Evolutionary conservation across 1,284 basidiomycete species (phyloP), one percentile per base, ranked within the genome.

Genomic region (Mycosarcoma maydis): DNA sequence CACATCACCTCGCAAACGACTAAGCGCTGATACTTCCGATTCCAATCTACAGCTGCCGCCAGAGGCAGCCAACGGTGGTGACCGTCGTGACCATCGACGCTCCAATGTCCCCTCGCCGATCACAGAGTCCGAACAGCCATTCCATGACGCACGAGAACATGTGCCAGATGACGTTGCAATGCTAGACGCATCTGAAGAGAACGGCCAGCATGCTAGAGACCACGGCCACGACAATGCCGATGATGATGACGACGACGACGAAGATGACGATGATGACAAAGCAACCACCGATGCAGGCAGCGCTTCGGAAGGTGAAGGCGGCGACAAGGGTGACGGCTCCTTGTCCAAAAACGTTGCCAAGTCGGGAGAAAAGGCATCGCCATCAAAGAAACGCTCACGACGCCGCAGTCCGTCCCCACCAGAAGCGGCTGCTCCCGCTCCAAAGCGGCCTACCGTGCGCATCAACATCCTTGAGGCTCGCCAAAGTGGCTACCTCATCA

Each of bases 401-500:
- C 52, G 58, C 26, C 52, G 58, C 24, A 69, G 52, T 39, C 57
- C 61, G 4, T 62, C 62, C 6, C 57, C 46, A n/a, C 58, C 56
- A 23, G 62, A 59, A 34, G 49, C 52, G 3, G 53, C 41, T 23
- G 55, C 50, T 19, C 57, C 51, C 10, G 44, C 57, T 23, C 68
- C 68, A 4, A 57, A 61, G 33, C 26, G 68, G 13, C 68, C 68
- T 6, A 66, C 68, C 0, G 62, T 71, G 1, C 49, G 68, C 20
- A 40, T 71, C 36, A 45, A 58, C 33, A 65, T 70, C 29, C 42
- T 65, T 20, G 55, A 61, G 19, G 58, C 62, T 7, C 47, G 54
- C 37, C 30, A 77, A 32, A 58, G 50, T 6, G 72, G 69, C 41
- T 81, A 81, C 53, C 61, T 79, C 22, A 62, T 75, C 59, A 64